Conservation (phyloP, 805 yeast species). For the Yarrowia divulgata region DNA sequence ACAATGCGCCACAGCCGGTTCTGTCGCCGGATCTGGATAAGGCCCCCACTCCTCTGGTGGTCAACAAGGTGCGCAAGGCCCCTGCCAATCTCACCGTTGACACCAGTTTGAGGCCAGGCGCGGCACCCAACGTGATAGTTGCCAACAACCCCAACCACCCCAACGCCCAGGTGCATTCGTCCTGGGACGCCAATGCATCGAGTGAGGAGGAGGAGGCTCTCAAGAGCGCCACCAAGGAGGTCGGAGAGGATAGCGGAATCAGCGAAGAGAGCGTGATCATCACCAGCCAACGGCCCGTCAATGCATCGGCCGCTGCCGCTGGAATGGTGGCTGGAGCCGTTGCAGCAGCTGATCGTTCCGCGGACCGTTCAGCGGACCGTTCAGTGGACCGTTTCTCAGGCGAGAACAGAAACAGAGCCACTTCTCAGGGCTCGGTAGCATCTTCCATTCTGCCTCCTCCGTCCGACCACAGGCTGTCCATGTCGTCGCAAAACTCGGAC, state of each 20-base stretch:
- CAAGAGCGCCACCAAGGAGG: neutral
- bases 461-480: conserved; percentile 7
- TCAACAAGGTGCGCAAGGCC: conserved; percentile 28
- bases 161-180: conserved; percentile 36
- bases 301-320: conserved; percentile 20
- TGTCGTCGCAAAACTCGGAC: conserved; percentile 32
- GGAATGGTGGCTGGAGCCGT: conserved; percentile 7
- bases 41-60: conserved; percentile 35
- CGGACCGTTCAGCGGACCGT: neutral
- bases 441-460: conserved; percentile 20
- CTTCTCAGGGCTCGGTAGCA: conserved; percentile 25
- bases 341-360: neutral
- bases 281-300: conserved; percentile 23
- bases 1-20: conserved; percentile 27
- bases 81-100: conserved; percentile 36
- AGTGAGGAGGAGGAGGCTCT: conserved; percentile 15
- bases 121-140: neutral
- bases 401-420: neutral
- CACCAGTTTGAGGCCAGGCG: conserved; percentile 10
- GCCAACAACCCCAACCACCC: conserved; percentile 37
- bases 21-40: conserved; percentile 34
- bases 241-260: conserved; percentile 11
- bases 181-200: conserved; percentile 35
- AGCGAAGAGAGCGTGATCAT: conserved; percentile 26
- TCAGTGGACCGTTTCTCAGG: neutral